Percentiles rank a stretch among this genome's conserved stretches.
Conservation (phyloP, 2,329 filamentous ascomycete species). For the Claviceps pazoutovae region DNA sequence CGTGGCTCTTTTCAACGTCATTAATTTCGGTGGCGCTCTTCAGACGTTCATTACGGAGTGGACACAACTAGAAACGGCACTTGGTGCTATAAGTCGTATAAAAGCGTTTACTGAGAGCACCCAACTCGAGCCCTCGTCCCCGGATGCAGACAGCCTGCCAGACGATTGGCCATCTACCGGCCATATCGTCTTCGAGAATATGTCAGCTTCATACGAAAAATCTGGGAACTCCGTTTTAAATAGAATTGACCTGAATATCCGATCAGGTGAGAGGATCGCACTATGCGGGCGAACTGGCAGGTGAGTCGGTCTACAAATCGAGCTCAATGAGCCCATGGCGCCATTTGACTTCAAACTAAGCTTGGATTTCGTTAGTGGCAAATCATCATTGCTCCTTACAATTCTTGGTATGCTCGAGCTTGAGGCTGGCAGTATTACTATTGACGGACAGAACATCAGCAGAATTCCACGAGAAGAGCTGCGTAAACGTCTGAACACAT, state of each 20-base stretch:
- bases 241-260: constrained; percentile 16
- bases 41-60: constrained; percentile 21
- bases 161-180: constrained; percentile 14
- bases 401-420: constrained; percentile 35
- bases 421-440: constrained; percentile 24
- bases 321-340: neutral
- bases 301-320: constrained; percentile 6
- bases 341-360: neutral
- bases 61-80: constrained; percentile 15
- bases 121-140: constrained; percentile 10
- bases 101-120: constrained; percentile 13
- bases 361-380: constrained; percentile 12
- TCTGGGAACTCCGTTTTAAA: constrained; percentile 13
- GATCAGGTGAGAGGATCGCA: constrained; percentile 22
- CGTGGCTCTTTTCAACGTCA: constrained; percentile 15
- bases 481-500: constrained; percentile 22
- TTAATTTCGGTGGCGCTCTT: constrained; percentile 16
- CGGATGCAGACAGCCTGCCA: constrained; percentile 8
- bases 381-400: constrained; percentile 24
- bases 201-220: constrained; percentile 18
- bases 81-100: constrained; percentile 15
- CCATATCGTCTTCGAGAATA: constrained; percentile 12
- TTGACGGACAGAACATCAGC: constrained; percentile 28
- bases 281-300: constrained; percentile 31
- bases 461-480: constrained; percentile 12